Evolutionary conservation across 2,329 filamentous ascomycete species (phyloP).

Genomic region (Ophiostoma fasciatum): DNA sequence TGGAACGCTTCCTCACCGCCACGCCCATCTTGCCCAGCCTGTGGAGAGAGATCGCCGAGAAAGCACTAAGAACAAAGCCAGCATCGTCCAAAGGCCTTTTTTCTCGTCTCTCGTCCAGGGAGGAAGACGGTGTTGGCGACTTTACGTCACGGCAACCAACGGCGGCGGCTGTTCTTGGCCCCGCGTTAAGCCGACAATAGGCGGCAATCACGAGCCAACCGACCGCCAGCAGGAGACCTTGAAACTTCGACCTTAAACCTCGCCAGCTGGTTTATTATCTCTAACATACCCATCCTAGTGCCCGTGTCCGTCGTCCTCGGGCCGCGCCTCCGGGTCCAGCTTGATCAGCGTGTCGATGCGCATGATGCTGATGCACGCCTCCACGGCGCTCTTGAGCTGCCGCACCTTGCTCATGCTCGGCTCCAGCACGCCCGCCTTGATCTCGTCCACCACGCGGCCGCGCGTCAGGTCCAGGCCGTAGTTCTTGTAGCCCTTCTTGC

Average conservation of each 20-base stretch:
- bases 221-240: too few species aligned
- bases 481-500: slow-evolving; percentile 97
- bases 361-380: slow-evolving; percentile 98
- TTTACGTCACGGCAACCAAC: slow-evolving; percentile 3
- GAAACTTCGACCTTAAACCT: too few species aligned
- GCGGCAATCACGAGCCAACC: slow-evolving; percentile 7
- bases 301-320: slow-evolving; percentile 70
- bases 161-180: neutral
- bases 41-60: too few species aligned
- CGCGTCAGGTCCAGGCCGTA: slow-evolving; percentile 85
- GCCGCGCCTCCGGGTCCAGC: slow-evolving; percentile 76
- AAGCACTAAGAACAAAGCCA: neutral
- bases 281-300: slow-evolving; percentile 37
- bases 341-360: slow-evolving; percentile 98
- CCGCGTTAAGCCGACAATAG: slow-evolving; percentile 13
- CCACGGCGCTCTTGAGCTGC: slow-evolving; percentile 95
- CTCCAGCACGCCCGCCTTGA: slow-evolving; percentile 92
- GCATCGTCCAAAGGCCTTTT: neutral
- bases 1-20: too few species aligned
- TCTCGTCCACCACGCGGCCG: slow-evolving; percentile 80
- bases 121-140: too few species aligned
- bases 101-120: too few species aligned
- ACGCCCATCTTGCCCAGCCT: too few species aligned
- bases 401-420: slow-evolving; percentile 97
- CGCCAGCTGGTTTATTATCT: neutral